phyloP scores from a whole-genome alignment of 495 filamentous ascomycete species.

The Neurospora sp. region DNA sequence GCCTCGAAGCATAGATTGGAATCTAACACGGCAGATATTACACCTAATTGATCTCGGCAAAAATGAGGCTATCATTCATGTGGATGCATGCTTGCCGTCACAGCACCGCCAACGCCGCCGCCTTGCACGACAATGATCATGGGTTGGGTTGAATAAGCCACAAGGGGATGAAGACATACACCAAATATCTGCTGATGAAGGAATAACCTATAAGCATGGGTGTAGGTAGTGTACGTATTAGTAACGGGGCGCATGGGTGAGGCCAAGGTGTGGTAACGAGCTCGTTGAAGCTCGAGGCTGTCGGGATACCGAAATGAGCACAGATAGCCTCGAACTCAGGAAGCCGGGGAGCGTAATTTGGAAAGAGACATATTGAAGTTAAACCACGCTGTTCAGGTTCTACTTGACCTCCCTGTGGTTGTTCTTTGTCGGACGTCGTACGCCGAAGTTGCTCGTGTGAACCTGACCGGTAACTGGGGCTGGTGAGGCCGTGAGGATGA shows the following conservation, averaged over 20 bases:
- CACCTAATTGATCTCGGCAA: background rate
- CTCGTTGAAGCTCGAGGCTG: background rate
- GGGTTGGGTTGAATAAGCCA: background rate
- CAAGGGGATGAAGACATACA: background rate
- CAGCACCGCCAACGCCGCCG: background rate
- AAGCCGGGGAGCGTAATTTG: background rate
- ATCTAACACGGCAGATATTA: background rate
- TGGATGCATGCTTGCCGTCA: background rate
- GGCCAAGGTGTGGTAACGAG: background rate
- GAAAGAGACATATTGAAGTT: background rate
- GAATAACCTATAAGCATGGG: background rate
- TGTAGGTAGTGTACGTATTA: background rate
- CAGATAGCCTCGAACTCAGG: background rate
- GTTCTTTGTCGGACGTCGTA: background rate
- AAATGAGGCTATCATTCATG: background rate
- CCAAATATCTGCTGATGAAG: no score
- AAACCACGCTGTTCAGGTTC: background rate
- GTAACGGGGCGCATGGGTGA: background rate
- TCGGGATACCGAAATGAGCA: background rate
- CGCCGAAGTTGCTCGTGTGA: background rate
- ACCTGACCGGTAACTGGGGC: background rate
- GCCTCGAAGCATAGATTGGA: background rate
- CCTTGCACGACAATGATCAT: background rate
- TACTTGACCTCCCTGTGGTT: background rate
- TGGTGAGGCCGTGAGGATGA: background rate